Percentiles rank a stretch among this genome's conserved stretches.
These are phyloP conservation scores for Eucalyptus pauciflora DNA, from an alignment of 345 rosid species.

Conservation along the genomic window DNA sequence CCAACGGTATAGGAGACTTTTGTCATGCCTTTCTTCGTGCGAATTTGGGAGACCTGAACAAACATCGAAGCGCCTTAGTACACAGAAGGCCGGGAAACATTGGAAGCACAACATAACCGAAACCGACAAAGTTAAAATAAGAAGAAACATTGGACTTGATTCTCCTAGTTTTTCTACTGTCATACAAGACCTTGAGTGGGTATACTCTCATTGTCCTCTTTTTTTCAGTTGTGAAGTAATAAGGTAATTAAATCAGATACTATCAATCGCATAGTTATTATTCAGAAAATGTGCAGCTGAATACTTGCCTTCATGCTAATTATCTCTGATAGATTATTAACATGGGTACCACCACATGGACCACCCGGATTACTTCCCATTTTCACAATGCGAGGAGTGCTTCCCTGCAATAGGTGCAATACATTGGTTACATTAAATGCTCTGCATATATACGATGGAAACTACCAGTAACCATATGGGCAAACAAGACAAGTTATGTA, in stretches of 20 bases:
- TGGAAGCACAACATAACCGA: background rate
- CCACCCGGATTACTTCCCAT: slow-evolving; percentile 61
- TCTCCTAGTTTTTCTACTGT: background rate
- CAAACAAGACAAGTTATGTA: background rate
- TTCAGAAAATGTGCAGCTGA: background rate
- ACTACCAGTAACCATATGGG: background rate
- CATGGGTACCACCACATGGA: slow-evolving; percentile 94
- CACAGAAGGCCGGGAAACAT: background rate
- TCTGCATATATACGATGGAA: background rate
- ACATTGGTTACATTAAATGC: background rate
- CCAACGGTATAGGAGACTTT: slow-evolving; percentile 57
- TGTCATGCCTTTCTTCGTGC: slow-evolving; percentile 59
- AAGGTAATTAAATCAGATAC: background rate
- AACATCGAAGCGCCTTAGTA: background rate
- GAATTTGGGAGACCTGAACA: slow-evolving; percentile 52
- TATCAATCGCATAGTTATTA: background rate
- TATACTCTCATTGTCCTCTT: background rate
- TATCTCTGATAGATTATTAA: slow-evolving; percentile 63
- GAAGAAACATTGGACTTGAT: background rate
- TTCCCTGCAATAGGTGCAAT: slow-evolving; percentile 31
- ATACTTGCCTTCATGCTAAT: slow-evolving; percentile 44
- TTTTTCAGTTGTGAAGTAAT: background rate
- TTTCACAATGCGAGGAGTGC: slow-evolving; percentile 67
- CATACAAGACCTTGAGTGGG: background rate
- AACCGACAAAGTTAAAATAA: background rate